These are phyloP conservation scores for Flaveria floridana DNA, from an alignment of 140 eudicot genomes.

Conservation along the genomic window DNA sequence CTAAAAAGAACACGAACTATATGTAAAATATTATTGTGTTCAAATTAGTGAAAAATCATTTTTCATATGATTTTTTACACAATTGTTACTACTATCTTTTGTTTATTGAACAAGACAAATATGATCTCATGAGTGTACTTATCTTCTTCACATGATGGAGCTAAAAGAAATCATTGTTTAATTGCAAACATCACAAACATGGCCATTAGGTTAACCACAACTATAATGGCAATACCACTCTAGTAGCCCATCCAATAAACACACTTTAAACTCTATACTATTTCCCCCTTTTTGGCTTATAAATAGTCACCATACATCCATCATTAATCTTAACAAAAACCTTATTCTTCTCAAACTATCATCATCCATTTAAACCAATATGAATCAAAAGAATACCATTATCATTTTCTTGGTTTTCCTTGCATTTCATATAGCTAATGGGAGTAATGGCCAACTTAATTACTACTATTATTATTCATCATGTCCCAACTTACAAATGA, in stretches of 20 bases:
- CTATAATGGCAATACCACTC: slow-evolving; percentile 59
- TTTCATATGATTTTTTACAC: not conserved
- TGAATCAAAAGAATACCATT: slow-evolving; percentile 38
- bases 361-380: slow-evolving; percentile 21
- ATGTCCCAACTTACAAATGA: slow-evolving; percentile 59
- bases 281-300: slow-evolving; percentile 31
- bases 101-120: slow-evolving; percentile 26
- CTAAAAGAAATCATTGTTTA: slow-evolving; percentile 33
- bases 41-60: too few relatives aligned
- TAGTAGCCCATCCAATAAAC: slow-evolving; percentile 37
- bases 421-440: slow-evolving; percentile 24
- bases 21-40: not conserved
- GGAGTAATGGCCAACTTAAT: slow-evolving; percentile 39
- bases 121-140: slow-evolving; percentile 35
- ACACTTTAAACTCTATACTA: not conserved
- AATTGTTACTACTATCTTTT: not conserved
- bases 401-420: slow-evolving; percentile 30
- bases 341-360: not conserved
- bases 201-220: slow-evolving; percentile 55
- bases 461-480: slow-evolving; percentile 48
- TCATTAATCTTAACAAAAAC: slow-evolving; percentile 29
- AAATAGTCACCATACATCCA: slow-evolving; percentile 32
- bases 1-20: too few relatives aligned
- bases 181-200: slow-evolving; percentile 33
- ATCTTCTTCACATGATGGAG: slow-evolving; percentile 32